phyloP scores from a whole-genome alignment of 345 rosid species.

The Salix brachista region DNA sequence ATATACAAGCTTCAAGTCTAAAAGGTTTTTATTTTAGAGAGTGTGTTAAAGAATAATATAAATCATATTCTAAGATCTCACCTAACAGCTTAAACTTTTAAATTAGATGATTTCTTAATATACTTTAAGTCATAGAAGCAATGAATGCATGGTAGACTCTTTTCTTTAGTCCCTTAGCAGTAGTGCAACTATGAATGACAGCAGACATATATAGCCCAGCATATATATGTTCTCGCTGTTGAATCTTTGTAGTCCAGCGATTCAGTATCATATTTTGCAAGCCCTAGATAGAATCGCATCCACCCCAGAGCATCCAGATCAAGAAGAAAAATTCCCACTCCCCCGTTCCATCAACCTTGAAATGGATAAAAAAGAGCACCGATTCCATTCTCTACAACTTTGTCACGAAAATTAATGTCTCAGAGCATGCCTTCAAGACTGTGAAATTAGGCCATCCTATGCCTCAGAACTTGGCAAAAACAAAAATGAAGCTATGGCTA shows the following conservation, averaged over 20 bases:
- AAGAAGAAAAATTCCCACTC: slow-evolving; percentile 31
- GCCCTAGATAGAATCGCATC: slow-evolving; percentile 53
- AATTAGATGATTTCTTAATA: no score
- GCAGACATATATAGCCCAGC: slow-evolving; percentile 48
- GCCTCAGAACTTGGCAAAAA: background rate
- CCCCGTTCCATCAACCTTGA: background rate
- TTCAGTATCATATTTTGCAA: slow-evolving; percentile 53
- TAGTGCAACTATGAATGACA: no score
- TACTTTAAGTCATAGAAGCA: no score
- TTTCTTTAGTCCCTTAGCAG: no score
- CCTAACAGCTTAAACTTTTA: no score
- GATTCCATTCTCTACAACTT: slow-evolving; percentile 28
- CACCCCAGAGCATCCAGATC: slow-evolving; percentile 50
- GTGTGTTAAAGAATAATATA: no score
- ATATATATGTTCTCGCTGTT: slow-evolving; percentile 74
- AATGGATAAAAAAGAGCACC: slow-evolving; percentile 35
- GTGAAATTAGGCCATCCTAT: slow-evolving; percentile 25
- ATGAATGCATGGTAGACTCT: no score
- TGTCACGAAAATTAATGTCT: slow-evolving; percentile 17
- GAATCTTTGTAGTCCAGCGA: slow-evolving; percentile 51
- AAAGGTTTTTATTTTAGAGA: no score
- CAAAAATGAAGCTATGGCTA: background rate
- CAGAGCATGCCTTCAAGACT: slow-evolving; percentile 28
- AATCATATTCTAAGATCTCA: no score
- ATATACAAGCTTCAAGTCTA: no score